A percentile compares a stretch with the other conserved stretches of the same genome.
Conservation (phyloP, 2,329 filamentous ascomycete genomes). For the Daldinia eschscholtzii region DNA sequence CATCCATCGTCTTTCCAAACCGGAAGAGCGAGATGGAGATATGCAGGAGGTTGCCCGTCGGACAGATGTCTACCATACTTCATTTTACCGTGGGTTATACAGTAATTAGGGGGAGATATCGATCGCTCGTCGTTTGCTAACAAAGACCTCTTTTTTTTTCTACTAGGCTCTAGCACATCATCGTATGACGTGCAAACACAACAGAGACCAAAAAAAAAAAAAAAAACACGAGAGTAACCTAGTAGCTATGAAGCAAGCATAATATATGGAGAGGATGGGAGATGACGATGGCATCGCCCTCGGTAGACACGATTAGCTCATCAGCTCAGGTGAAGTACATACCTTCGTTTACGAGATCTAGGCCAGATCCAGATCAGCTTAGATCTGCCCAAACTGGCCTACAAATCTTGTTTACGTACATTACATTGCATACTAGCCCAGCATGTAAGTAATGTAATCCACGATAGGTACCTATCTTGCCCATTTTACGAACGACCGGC, state of each 20-base stretch:
- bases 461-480: background rate
- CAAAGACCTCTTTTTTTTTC: too few species aligned
- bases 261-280: background rate
- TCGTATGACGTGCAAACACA: background rate
- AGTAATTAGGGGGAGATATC: background rate
- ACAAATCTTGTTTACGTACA: background rate
- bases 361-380: background rate
- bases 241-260: background rate
- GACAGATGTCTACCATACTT: background rate
- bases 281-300: background rate
- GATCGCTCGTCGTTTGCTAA: too few species aligned
- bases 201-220: too few species aligned
- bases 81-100: background rate
- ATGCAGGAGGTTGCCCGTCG: background rate
- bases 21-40: background rate
- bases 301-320: background rate
- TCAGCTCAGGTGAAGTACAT: background rate
- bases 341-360: background rate
- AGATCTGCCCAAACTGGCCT: background rate
- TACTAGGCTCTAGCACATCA: too few species aligned
- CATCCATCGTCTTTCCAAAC: conserved; percentile 1
- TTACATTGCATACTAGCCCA: background rate
- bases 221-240: background rate
- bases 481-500: background rate
- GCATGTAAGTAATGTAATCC: background rate